These are phyloP conservation scores for Colletotrichum musicola DNA, from an alignment of 2,329 filamentous ascomycete genomes.

Conservation along the genomic window DNA sequence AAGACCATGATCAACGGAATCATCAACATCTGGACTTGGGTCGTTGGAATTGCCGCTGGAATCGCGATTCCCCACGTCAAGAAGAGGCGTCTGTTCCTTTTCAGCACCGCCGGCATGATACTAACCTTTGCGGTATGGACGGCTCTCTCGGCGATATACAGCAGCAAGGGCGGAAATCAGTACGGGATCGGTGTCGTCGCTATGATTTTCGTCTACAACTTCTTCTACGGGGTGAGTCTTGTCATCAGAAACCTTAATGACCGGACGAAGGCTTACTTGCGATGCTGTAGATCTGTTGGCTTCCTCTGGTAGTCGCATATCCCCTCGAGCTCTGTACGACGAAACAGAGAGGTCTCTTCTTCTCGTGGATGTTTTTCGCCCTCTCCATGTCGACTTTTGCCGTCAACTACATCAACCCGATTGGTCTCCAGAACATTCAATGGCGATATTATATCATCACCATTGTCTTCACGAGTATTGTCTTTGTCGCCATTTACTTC, in stretches of 20 bases:
- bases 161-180: not conserved
- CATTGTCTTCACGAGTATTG: conserved; percentile 9
- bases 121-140: conserved; percentile 29
- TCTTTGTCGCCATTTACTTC: conserved; percentile 49
- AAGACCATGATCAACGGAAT: conserved; percentile 30
- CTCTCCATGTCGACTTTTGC: conserved; percentile 24
- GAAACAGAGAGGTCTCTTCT: conserved; percentile 29
- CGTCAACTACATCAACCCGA: conserved; percentile 32
- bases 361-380: conserved; percentile 12
- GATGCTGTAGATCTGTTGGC: conserved; percentile 17
- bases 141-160: conserved; percentile 12
- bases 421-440: conserved; percentile 22
- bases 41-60: conserved; percentile 22
- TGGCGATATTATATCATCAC: conserved; percentile 27
- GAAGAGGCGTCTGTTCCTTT: conserved; percentile 30
- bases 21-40: conserved; percentile 31
- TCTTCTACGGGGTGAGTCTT: conserved; percentile 24
- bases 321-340: conserved; percentile 23
- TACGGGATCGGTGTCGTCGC: conserved; percentile 23
- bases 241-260: not conserved
- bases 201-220: conserved; percentile 25
- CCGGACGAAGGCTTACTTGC: not conserved
- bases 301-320: conserved; percentile 27
- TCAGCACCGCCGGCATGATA: conserved; percentile 39
- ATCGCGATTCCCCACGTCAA: conserved; percentile 18